Conservation (phyloP, 306 rosid species). For the Purshia tridentata region DNA sequence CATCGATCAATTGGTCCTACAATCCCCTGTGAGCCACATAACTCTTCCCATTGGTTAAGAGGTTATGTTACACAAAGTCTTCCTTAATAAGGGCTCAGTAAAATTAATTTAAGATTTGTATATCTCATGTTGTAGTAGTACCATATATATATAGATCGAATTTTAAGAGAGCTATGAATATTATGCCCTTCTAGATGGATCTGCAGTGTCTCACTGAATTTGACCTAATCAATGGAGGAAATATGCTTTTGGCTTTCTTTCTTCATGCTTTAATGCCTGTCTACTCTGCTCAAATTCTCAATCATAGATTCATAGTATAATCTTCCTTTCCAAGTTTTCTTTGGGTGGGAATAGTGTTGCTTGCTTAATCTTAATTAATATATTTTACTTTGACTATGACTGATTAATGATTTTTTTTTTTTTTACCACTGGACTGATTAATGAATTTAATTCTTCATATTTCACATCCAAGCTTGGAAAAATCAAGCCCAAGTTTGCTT, state of each 20-base stretch:
- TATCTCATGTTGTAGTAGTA: no score
- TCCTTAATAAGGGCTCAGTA: background rate
- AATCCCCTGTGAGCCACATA: conserved; percentile 52
- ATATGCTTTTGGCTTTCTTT: background rate
- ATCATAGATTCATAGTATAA: conserved; percentile 3
- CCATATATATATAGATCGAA: no score
- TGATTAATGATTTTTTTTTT: no score
- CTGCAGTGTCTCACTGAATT: conserved; percentile 29
- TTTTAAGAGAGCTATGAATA: background rate
- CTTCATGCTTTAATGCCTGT: background rate
- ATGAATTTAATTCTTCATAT: background rate
- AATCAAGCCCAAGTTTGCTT: background rate
- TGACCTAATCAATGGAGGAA: conserved; percentile 30
- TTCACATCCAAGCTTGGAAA: background rate
- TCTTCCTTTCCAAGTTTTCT: background rate
- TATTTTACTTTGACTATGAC: background rate
- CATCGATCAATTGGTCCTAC: conserved; percentile 25
- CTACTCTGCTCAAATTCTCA: background rate
- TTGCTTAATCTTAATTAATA: background rate
- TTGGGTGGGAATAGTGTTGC: conserved; percentile 13
- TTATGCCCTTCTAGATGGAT: conserved; percentile 3
- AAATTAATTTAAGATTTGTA: no score
- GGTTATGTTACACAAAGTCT: background rate
- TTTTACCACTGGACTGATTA: no score
- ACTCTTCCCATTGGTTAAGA: conserved; percentile 40